phyloP scores from a whole-genome alignment of 805 yeast genomes.

The Scheffersomyces amazonensis region DNA sequence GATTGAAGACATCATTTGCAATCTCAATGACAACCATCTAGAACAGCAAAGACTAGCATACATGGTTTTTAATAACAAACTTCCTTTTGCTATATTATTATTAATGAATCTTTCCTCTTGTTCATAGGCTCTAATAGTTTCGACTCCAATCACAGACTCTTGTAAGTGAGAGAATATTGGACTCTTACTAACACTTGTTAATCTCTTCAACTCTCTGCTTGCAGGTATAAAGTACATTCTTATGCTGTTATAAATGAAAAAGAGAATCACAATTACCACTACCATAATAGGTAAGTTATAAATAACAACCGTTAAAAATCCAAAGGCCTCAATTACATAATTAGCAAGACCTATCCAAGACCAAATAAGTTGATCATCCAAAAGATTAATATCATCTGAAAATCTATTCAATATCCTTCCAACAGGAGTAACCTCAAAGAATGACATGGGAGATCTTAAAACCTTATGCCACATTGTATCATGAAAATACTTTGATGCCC shows the following conservation, averaged over 20 bases:
- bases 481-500: constrained; percentile 30
- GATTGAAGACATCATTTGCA: constrained; percentile 31
- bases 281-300: constrained; percentile 30
- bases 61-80: constrained; percentile 17
- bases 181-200: constrained; percentile 25
- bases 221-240: constrained; percentile 32
- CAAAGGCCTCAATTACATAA: constrained; percentile 18
- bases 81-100: constrained; percentile 19
- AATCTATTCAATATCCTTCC: constrained; percentile 39
- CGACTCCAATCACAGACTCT: constrained; percentile 34
- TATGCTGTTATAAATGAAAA: constrained; percentile 25
- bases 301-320: constrained; percentile 27
- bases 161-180: constrained; percentile 35
- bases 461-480: constrained; percentile 33
- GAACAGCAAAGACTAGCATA: constrained; percentile 18
- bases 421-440: constrained; percentile 39
- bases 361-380: constrained; percentile 34
- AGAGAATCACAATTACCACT: constrained; percentile 20
- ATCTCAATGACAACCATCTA: constrained; percentile 36
- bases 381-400: constrained; percentile 30
- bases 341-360: constrained; percentile 19
- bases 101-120: constrained; percentile 25
- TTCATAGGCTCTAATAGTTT: constrained; percentile 29
- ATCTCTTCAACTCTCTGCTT: constrained; percentile 31
- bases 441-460: constrained; percentile 38